Conservation (phyloP, 306 rosid genomes). For the Acacia acuminata region DNA sequence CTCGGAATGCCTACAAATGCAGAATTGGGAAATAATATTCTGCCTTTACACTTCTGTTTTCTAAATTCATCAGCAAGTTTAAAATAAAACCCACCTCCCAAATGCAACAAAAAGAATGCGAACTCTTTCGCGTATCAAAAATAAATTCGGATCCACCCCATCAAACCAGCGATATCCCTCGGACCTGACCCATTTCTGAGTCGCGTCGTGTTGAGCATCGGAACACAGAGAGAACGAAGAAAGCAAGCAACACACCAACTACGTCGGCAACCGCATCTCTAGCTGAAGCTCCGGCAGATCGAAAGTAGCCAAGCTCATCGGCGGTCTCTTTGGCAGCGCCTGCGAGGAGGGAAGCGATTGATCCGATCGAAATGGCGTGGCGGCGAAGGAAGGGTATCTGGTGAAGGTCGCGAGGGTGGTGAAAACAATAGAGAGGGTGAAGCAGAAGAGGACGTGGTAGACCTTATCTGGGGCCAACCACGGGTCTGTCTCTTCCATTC, state of each 20-base stretch:
- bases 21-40: not conserved
- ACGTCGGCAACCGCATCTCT: constrained; percentile 63
- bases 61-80: constrained; percentile 2
- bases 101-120: not conserved
- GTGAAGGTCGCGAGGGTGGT: constrained; percentile 45
- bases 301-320: constrained; percentile 59
- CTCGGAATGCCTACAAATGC: not conserved
- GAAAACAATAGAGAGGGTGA: constrained; percentile 56
- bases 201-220: constrained; percentile 21
- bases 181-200: constrained; percentile 28
- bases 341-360: constrained; percentile 49
- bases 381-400: constrained; percentile 58
- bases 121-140: no score
- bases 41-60: not conserved
- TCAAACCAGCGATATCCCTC: constrained; percentile 54
- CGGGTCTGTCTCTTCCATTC: constrained; percentile 14
- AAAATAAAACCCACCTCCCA: not conserved
- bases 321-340: constrained; percentile 68
- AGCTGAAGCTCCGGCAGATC: constrained; percentile 60
- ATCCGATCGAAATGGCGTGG: constrained; percentile 52
- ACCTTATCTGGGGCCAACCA: constrained; percentile 51
- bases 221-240: constrained; percentile 41
- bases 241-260: constrained; percentile 61
- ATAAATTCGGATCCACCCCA: not conserved
- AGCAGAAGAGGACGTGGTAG: constrained; percentile 56